These are phyloP conservation scores for Prototheca cutis DNA, from an alignment of 163 green algal genomes.

Conservation along the genomic window DNA sequence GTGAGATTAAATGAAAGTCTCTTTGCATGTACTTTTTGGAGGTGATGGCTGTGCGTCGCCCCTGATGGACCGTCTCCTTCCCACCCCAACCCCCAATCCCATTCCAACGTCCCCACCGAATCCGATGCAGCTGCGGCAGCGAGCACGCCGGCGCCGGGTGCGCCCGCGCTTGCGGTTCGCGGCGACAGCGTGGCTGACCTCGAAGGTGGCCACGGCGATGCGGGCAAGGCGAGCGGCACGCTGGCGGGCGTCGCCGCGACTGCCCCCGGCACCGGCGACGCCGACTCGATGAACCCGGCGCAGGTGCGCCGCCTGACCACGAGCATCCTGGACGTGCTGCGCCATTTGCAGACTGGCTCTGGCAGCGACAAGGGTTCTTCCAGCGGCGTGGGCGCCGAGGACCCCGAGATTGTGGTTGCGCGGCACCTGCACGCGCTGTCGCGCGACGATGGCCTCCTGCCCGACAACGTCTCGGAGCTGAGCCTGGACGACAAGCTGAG, in stretches of 20 bases:
- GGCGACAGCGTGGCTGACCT: constrained; percentile 18
- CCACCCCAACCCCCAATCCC: no score
- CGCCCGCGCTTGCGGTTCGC: no score
- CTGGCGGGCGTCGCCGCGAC: no score
- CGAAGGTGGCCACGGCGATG: neutral
- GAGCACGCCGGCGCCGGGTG: no score
- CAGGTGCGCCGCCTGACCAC: constrained; percentile 22
- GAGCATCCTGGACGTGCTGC: constrained; percentile 26
- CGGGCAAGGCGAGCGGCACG: no score
- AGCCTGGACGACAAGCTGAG: constrained; percentile 18
- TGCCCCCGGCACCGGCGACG: neutral
- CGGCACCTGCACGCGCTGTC: neutral
- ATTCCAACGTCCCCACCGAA: no score
- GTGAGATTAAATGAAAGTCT: no score
- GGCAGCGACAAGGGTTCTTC: no score
- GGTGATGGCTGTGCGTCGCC: no score
- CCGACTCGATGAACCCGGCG: constrained; percentile 4
- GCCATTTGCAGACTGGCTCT: constrained; percentile 7
- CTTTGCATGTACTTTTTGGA: no score
- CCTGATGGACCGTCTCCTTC: no score
- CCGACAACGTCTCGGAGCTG: constrained; percentile 9
- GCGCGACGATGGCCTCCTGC: neutral
- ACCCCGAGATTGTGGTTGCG: neutral
- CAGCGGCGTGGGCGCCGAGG: neutral
- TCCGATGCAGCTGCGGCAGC: no score